Evolutionary conservation across 768 basidiomycete genomes (phyloP), one percentile per base, ranked within the genome.

Genomic region (Trametes cinnabarina): DNA sequence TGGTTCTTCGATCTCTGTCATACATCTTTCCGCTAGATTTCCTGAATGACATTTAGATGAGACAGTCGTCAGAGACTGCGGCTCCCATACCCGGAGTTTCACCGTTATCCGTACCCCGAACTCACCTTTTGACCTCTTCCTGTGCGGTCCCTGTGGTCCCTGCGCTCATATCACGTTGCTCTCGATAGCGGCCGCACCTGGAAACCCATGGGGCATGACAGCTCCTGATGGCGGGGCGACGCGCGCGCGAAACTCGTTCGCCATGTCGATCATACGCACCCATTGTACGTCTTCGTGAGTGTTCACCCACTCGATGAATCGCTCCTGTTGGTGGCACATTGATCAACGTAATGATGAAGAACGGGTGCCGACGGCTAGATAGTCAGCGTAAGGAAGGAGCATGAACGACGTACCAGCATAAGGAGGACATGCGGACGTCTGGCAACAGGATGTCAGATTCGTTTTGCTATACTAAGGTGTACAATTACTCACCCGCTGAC

Each of bases 221-320:
- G 84, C 85, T 10, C 78, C 81, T 15, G 73, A 55, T 0, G 74
- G 72, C 0, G 83, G 79, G 26, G 76, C 68, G 46, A 76, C 78
- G 62, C 80, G 82, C 20, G 72, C 72, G 57, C 85, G 79, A 66
- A 87, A 87, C 32, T 85, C 84, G 44, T 77, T 72, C 15, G 81
- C 80, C 80, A 89, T 86, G 57, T 87, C 82, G 61, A 80, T 78
- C 81, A 88, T 82, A 11, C 84, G 81, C 25, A 84, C 85, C 84
- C 85, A 90, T 54, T 88, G 77, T 3, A 90, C 81, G 47, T 83
- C 79, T 15, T 83, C 82, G 66, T 88, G 86, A 4, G 79, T 81
- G 65, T 88, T 87, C 39, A 89, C 74, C 84, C 86, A 88, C 64
- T 87, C 83, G 60, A 90, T 87, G 70, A 88, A 87, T 42, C 85